These are phyloP conservation scores for Trichoderma arundinaceum DNA, from an alignment of 2,329 filamentous ascomycete genomes.

Conservation along the genomic window DNA sequence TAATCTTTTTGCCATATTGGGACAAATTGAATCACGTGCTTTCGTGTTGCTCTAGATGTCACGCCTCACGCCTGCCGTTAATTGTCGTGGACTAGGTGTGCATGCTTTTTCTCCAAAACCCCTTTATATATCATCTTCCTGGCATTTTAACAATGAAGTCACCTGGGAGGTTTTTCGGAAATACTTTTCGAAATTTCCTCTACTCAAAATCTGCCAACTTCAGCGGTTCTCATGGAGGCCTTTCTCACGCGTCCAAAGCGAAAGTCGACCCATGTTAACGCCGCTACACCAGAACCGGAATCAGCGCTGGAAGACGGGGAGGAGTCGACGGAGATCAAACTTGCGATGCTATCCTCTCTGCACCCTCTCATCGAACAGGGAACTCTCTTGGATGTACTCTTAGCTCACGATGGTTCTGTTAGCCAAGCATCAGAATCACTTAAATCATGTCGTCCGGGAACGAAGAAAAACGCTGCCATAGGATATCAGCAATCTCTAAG, in stretches of 20 bases:
- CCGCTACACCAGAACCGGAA: slow-evolving; percentile 36
- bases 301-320: slow-evolving; percentile 54
- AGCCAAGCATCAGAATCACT: slow-evolving; percentile 66
- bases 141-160: background rate
- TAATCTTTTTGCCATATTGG: slow-evolving; percentile 17
- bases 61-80: slow-evolving; percentile 33
- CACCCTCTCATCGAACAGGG: slow-evolving; percentile 68
- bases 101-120: background rate
- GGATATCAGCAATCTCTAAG: slow-evolving; percentile 69
- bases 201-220: background rate
- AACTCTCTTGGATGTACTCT: slow-evolving; percentile 75
- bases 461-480: slow-evolving; percentile 48
- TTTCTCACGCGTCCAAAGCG: slow-evolving; percentile 63
- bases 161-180: background rate
- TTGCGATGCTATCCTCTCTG: slow-evolving; percentile 82
- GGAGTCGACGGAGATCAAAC: slow-evolving; percentile 86
- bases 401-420: slow-evolving; percentile 80
- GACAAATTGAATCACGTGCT: slow-evolving; percentile 38
- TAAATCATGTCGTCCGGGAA: slow-evolving; percentile 35
- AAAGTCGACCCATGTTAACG: slow-evolving; percentile 44
- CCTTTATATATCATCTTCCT: background rate
- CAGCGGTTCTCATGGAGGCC: slow-evolving; percentile 56
- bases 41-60: slow-evolving; percentile 37
- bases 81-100: background rate
- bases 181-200: background rate